These are phyloP conservation scores for Macrotyloma uniflorum DNA, from an alignment of 306 rosid species.

Conservation along the genomic window DNA sequence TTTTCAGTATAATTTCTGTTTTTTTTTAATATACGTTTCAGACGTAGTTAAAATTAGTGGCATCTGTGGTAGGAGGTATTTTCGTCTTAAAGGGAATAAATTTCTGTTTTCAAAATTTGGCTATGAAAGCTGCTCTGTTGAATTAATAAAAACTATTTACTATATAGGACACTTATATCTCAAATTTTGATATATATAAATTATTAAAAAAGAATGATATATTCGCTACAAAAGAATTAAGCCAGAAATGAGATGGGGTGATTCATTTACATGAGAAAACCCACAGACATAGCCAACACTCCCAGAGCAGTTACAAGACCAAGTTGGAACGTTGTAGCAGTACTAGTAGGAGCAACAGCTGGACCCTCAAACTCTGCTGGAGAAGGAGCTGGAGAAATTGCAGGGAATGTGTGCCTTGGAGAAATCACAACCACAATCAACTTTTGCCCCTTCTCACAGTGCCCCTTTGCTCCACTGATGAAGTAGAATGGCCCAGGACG, in stretches of 20 bases:
- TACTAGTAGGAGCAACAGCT: constrained; percentile 83
- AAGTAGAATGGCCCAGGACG: constrained; percentile 74
- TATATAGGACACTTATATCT: no score
- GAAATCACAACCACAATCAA: constrained; percentile 70
- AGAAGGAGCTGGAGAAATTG: constrained; percentile 72
- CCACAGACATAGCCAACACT: constrained; percentile 43
- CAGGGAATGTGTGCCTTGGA: constrained; percentile 45
- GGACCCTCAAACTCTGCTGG: constrained; percentile 64
- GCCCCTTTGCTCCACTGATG: constrained; percentile 80
- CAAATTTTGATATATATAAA: no score
- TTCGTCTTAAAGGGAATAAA: no score
- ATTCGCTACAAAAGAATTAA: constrained; percentile 7
- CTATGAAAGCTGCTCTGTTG: no score
- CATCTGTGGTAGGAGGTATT: no score
- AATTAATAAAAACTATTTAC: no score
- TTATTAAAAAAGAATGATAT: constrained; percentile 38
- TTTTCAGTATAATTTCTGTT: no score
- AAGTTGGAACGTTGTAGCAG: constrained; percentile 45
- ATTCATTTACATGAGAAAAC: constrained; percentile 45
- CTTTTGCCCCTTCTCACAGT: constrained; percentile 87
- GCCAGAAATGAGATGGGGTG: not conserved
- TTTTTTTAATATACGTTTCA: no score
- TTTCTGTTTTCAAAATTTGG: no score
- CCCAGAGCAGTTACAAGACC: constrained; percentile 52
- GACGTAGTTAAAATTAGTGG: no score